Base-by-base conservation (phyloP, 805 yeast genomes). In the Blastobotrys peoriensis region DNA sequence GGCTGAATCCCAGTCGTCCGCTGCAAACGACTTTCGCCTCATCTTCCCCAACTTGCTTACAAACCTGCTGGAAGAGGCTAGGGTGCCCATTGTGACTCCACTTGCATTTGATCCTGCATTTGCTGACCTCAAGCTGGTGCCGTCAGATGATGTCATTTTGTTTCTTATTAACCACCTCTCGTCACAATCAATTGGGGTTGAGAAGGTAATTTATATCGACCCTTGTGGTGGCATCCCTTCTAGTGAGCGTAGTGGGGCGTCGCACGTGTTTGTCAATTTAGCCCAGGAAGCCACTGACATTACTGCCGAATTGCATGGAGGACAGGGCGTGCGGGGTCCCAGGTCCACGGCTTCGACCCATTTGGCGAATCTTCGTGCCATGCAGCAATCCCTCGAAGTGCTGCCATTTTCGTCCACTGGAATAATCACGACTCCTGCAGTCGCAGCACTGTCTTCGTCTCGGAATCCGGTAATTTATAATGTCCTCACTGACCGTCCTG, bases 191-290 rank as follows among this genome's bases (percentile, higher is more conserved):
- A 48, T 43, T n/a, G 69, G 81, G 0, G 74, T 93, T 36, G 98
- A 93, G 51, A 93, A 93, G 53, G 65, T 91, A 22, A 76, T 91
- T 5, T 79, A 81, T 50, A 68, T 93, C 23, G 97, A 88, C 55
- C 76, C 80, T 1, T 60, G 74, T 16, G 99, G 99, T 1, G 99
- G 99, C 0, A 82, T 87, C 4, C 98, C 98, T 0, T 83, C 94
- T 0, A 68, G 79, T 19, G 96, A 87, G 58, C 71, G 98, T 47
- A 75, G 79, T 46, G 49, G 49, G 8, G 64, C 69, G 2, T 76
- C 95, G 15, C 98, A 93, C 62, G 94, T 93, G 1, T 83, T 83
- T 48, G 80, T 91, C 46, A 91, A 93, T 57, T 64, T 91, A 33
- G 74, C 78, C 8, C 97, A 91, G 64, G 98, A 91, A 58, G 83